Evolutionary conservation across 1,284 basidiomycete genomes (phyloP).

Genomic region (Inonotus obliquus): DNA sequence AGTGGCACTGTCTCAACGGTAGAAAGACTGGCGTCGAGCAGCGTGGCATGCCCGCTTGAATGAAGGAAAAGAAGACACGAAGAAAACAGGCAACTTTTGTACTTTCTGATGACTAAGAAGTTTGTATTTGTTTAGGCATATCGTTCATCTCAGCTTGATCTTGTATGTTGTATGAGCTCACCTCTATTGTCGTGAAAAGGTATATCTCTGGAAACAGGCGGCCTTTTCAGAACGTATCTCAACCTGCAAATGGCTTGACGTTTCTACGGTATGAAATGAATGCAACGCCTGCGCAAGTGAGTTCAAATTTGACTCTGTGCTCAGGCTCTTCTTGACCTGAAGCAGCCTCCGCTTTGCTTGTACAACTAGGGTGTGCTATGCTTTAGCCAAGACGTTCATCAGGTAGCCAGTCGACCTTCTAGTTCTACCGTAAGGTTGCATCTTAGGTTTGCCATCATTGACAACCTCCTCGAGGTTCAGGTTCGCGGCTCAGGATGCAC

Average conservation of each 20-base stretch:
- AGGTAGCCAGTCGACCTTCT: neutral
- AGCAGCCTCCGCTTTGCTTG: too few relatives aligned
- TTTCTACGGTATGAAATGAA: too few relatives aligned
- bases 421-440: neutral
- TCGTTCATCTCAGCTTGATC: neutral
- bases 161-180: neutral
- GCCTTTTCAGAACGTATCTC: neutral
- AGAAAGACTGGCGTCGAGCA: conserved; percentile 15
- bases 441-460: neutral
- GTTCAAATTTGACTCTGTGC: too few relatives aligned
- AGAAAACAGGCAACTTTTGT: neutral
- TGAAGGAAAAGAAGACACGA: neutral
- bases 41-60: conserved; percentile 20
- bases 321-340: too few relatives aligned
- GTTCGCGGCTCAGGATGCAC: neutral
- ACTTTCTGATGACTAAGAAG: conserved; percentile 5
- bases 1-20: conserved; percentile 21
- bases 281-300: too few relatives aligned
- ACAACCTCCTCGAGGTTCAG: neutral
- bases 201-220: neutral
- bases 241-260: neutral
- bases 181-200: conserved; percentile 1
- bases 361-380: too few relatives aligned
- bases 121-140: neutral
- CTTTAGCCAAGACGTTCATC: neutral